Base-by-base conservation (phyloP, 345 rosid species). In the Gossypium herbaceum region DNA sequence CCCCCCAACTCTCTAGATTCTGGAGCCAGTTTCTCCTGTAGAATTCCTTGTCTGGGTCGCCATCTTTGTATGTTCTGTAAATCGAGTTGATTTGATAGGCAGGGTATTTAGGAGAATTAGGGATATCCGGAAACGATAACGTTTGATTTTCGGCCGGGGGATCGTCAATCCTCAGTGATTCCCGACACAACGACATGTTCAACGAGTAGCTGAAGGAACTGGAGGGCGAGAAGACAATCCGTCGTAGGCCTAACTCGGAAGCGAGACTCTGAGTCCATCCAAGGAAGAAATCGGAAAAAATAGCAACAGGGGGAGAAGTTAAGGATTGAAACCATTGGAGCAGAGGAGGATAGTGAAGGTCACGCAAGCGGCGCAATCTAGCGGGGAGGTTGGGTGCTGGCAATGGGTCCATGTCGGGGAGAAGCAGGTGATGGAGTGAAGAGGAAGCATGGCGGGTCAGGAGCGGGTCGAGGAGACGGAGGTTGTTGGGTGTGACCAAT, bases 191-290 rank as follows among this genome's bases (percentile, higher is more conserved):
- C 3, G 80, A 68, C n/a, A 61, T 63, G 34, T 47, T 56, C 8
- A 84, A 68, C 24, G 84, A 80, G 66, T 82, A 65, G 3, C 79
- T 62, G 25, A 85, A 57, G 44, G 89, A 84, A 7, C 86, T 87
- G 3, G 90, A 86, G 10, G 91, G 88, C 0, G 94, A 88, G 82
- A 90, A 88, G n/a, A 88, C 86, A 74, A 85, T 11, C 3, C 88
- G 85, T 4, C 57, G 82, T 2, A 85, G 9, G 48, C 89, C 84
- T 27, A 88, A 78, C 75, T 73, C 73, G 16, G 64, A 72, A 55
- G 93, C 92, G 5, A 90, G 79, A 64, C 61, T 70, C 34, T 81
- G 78, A 51, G 92, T 86, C 97, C 97, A 92, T 16, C 94, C 89
- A 43, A 92, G 86, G 79, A 90, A 90, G 73, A 87, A 80, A 76